A percentile compares a stretch with the other conserved stretches of the same genome.
Evolutionary conservation across 495 filamentous ascomycete genomes (phyloP).

Genomic region (Penicillium robsamsonii): DNA sequence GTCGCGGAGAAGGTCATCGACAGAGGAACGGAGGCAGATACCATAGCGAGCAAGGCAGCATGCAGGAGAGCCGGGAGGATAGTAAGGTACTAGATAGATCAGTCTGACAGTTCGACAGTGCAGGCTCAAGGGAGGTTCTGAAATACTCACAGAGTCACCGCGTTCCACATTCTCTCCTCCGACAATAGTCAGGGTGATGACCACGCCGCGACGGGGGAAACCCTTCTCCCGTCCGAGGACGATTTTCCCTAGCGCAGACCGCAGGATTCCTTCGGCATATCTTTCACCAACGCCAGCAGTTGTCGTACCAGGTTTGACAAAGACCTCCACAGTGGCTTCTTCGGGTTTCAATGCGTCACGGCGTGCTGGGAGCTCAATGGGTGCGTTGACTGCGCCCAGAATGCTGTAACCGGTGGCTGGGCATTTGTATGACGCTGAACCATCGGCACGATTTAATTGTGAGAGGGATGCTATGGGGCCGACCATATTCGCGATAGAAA

Average conservation of each 20-base stretch:
- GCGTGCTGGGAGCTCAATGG: conserved; percentile 79
- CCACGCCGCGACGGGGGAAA: conserved; percentile 42
- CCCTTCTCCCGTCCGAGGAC: conserved; percentile 36
- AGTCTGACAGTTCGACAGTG: conserved; percentile 5
- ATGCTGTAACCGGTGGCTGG: conserved; percentile 72
- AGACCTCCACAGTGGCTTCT: conserved; percentile 86
- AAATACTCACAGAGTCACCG: conserved; percentile 62
- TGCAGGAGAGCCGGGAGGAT: conserved; percentile 75
- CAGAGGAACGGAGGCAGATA: conserved; percentile 74
- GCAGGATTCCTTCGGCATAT: conserved; percentile 37
- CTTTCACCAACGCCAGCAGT: conserved; percentile 75
- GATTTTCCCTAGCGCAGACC: conserved; percentile 31
- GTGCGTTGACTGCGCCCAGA: conserved; percentile 83
- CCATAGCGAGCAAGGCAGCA: conserved; percentile 66
- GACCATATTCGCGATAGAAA: conserved; percentile 29
- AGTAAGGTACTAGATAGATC: conserved; percentile 61
- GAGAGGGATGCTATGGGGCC: conserved; percentile 38
- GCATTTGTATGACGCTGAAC: conserved; percentile 77
- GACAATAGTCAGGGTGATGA: conserved; percentile 41
- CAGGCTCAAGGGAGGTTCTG: neutral
- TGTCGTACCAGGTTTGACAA: conserved; percentile 70
- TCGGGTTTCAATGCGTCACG: conserved; percentile 80
- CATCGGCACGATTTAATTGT: conserved; percentile 72
- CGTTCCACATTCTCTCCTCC: conserved; percentile 61
- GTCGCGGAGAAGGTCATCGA: conserved; percentile 65